Conservation (phyloP, 2,329 filamentous ascomycete genomes). For the Fusarium pseudoanthophilum region DNA sequence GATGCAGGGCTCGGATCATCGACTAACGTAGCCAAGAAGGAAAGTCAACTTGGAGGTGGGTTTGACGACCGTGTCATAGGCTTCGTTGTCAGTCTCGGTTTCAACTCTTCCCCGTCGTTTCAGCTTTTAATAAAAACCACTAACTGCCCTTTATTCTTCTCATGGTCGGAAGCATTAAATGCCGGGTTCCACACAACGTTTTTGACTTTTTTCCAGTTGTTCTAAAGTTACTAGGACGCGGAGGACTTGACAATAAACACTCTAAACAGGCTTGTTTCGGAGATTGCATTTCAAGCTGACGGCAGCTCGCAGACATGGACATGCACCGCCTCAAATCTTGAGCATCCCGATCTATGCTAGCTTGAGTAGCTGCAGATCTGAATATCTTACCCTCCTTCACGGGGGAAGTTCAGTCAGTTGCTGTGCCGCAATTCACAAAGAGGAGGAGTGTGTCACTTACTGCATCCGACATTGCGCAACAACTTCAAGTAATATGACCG, state of each 20-base stretch:
- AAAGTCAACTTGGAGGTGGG: not conserved
- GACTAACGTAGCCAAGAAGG: constrained; percentile 10
- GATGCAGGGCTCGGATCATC: constrained; percentile 31
- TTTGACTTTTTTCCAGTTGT: not conserved
- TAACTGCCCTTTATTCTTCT: not conserved
- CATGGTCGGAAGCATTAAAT: not conserved
- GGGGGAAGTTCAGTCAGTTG: not conserved
- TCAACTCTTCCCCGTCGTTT: constrained; percentile 20
- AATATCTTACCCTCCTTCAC: not conserved
- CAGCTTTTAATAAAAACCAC: constrained; percentile 1
- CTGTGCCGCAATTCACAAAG: constrained; percentile 10
- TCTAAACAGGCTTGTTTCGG: not conserved
- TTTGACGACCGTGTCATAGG: constrained; percentile 14
- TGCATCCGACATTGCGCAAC: not conserved
- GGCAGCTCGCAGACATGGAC: not conserved
- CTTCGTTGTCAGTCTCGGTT: constrained; percentile 17
- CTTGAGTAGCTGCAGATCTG: not conserved
- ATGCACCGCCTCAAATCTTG: not conserved
- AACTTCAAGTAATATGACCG: constrained; percentile 6
- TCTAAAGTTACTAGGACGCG: not conserved
- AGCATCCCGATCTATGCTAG: constrained; percentile 4
- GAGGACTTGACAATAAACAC: not conserved
- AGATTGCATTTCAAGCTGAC: not conserved
- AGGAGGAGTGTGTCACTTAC: not conserved
- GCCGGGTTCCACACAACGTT: not conserved